Evolutionary conservation across 139 green algal species (phyloP), one percentile per base, ranked within the genome.

Genomic region (Auxenochlorella pyrenoidosa): DNA sequence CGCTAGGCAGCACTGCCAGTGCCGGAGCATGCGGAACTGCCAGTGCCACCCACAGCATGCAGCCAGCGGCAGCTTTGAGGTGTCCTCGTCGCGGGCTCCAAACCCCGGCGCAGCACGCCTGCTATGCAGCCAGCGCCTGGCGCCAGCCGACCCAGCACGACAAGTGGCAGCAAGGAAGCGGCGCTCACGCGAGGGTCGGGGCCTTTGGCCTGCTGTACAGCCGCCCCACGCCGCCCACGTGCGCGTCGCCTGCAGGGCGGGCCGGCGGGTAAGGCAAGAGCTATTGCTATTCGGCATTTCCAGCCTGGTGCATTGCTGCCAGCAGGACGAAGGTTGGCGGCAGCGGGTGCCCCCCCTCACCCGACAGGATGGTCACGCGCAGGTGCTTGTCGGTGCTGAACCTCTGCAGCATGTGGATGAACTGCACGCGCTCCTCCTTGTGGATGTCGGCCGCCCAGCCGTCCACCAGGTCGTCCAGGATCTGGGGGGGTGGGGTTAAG

Each of bases 391-490:
- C 3, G 24, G 36, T 58, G 1, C 88, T 70, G 30, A 90, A 60
- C 8, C 59, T 70, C 54, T 94, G 91, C 82, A 94, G 65, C n/a
- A 90, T 68, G 30, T 68, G 47, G 71, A 93, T 85, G 72, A 93
- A 93, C 32, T 51, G 34, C n/a, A 86, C 18, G 15, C 89, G 86
- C 83, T 93, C 90, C 30, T 89, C 59, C n/a, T 30, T 65, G 78
- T 92, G 89, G 40, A 78, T 63, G 32, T 75, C 78, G 0, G 89
- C 89, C 28, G 71, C 85, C 89, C 89, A 92, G 15, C 89, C 89
- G 72, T 92, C 89, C n/a, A 88, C 43, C 59, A 92, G 40, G 59
- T 92, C 89, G 60, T 92, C 89, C 78, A 92, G 85, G 22, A 92
- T 88, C 83, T 85, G 79, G 13, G 34, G 65, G 47, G 28, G 26